Evolutionary conservation across 768 basidiomycete genomes (phyloP).

Genomic region (Suillus variegatus): DNA sequence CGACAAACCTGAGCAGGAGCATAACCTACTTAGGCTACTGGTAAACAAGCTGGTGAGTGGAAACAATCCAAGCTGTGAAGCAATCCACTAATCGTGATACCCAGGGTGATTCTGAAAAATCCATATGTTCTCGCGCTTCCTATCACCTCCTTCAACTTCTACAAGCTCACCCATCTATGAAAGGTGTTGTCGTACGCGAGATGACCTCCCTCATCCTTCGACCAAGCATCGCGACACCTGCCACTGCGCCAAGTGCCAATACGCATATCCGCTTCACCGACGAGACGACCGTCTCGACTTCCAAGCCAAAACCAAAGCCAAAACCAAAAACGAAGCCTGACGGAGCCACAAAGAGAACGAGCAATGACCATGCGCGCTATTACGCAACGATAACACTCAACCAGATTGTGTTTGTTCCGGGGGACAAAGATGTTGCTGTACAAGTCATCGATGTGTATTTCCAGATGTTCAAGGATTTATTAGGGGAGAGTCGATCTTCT

Average conservation of each 20-base stretch:
- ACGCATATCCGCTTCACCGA: constrained; percentile 59
- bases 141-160: constrained; percentile 88
- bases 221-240: constrained; percentile 37
- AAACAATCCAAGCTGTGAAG: not conserved
- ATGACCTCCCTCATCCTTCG: constrained; percentile 77
- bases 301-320: constrained; percentile 11
- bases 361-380: constrained; percentile 79
- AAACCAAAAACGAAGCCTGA: constrained; percentile 21
- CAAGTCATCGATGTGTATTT: constrained; percentile 90
- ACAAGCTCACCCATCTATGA: constrained; percentile 93
- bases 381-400: constrained; percentile 95
- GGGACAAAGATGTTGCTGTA: constrained; percentile 74
- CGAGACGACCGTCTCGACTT: constrained; percentile 12
- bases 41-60: constrained; percentile 87
- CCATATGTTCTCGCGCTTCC: constrained; percentile 87
- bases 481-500: constrained; percentile 56
- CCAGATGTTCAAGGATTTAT: constrained; percentile 86
- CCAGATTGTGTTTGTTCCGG: constrained; percentile 74
- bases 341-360: constrained; percentile 40
- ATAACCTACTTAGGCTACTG: constrained; percentile 88
- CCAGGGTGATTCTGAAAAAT: constrained; percentile 87
- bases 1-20: constrained; percentile 95
- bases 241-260: constrained; percentile 27
- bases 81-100: not conserved
- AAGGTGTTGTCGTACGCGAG: constrained; percentile 84